Base-by-base conservation (phyloP, 768 basidiomycete genomes). In the Kwoniella shandongensis region DNA sequence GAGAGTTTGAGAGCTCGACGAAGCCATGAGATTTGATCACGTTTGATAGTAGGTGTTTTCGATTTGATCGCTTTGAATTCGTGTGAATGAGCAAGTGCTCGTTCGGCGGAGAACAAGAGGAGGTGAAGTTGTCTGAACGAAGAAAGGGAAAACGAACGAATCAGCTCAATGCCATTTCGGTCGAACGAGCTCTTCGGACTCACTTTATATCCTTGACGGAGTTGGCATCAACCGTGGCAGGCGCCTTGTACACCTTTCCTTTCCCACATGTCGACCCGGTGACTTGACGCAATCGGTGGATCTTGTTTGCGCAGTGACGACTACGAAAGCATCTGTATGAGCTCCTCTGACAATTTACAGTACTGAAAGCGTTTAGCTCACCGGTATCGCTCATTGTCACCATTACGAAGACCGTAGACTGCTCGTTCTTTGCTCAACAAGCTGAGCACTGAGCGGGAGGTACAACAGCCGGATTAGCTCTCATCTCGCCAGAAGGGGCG, bases 51-150 rank as follows among this genome's bases (percentile, higher is more conserved):
- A 6, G 20, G 25, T 15, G 84, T 83, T 18, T 79, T 78, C 25
- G 49, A 83, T 81, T 49, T 81, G 76, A n/a, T 81, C 71, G 18
- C 74, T 41, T 73, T 70, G 40, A 93, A 83, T 51, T 89, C 88
- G 74, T 93, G 89, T 4, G 91, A 86, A 76, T 91, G 85, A 1
- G 89, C 85, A 86, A 91, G 91, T 27, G 91, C 89, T 41, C 94
- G 85, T 74, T 98, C 94, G 8, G 91, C 84, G 73, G 96, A 91
- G 68, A 92, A 86, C 8, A 97, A 81, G 44, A 92, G 78, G 11
- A 96, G 81, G 66, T 93, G 87, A 4, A 51, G 41, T 54, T 76
- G 55, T 35, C 61, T 57, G 55, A 44, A 52, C 44, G 42, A 35
- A 45, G 32, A 47, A 57, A 54, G 60, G 57, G 3, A 52, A 52